phyloP scores from a whole-genome alignment of 139 green algal genomes.

The Marvania coccoides region DNA sequence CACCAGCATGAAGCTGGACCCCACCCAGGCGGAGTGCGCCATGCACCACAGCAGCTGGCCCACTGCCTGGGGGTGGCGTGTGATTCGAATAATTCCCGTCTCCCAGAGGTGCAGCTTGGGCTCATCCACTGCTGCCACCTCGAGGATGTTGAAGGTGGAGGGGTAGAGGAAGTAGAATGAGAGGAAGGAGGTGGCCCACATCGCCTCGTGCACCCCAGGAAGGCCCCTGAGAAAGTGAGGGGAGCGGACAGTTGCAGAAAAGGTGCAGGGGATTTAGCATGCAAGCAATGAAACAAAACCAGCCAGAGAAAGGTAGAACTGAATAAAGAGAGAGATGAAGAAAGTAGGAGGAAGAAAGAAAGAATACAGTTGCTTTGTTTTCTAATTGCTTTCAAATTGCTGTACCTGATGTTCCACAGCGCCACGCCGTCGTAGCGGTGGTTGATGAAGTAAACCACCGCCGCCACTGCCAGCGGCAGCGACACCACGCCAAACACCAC shows the following conservation, averaged over 20 bases:
- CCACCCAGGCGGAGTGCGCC: constrained; percentile 89
- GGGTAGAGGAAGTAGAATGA: constrained; percentile 99
- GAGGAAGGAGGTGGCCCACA: constrained; percentile 89
- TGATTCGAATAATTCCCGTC: constrained; percentile 94
- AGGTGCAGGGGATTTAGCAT: too few relatives aligned
- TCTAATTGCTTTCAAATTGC: neutral
- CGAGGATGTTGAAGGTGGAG: constrained; percentile 98
- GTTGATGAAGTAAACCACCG: constrained; percentile 98
- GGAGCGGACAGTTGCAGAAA: neutral
- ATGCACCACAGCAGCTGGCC: constrained; percentile 84
- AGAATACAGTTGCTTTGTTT: too few relatives aligned
- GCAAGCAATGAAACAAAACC: too few relatives aligned
- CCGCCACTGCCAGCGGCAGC: constrained; percentile 78
- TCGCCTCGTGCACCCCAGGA: constrained; percentile 67
- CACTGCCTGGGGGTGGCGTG: constrained; percentile 60
- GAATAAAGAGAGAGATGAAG: too few relatives aligned
- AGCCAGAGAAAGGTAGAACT: too few relatives aligned
- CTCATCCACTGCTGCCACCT: constrained; percentile 91
- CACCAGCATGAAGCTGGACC: constrained; percentile 83
- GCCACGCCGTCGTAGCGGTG: constrained; percentile 75
- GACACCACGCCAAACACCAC: constrained; percentile 85
- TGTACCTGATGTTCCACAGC: constrained; percentile 75
- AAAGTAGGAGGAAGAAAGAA: too few relatives aligned
- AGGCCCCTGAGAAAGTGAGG: constrained; percentile 27
- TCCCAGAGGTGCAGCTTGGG: constrained; percentile 97